These are phyloP conservation scores for Camillea tinctor DNA, from an alignment of 2,329 filamentous ascomycete genomes.

Conservation along the genomic window DNA sequence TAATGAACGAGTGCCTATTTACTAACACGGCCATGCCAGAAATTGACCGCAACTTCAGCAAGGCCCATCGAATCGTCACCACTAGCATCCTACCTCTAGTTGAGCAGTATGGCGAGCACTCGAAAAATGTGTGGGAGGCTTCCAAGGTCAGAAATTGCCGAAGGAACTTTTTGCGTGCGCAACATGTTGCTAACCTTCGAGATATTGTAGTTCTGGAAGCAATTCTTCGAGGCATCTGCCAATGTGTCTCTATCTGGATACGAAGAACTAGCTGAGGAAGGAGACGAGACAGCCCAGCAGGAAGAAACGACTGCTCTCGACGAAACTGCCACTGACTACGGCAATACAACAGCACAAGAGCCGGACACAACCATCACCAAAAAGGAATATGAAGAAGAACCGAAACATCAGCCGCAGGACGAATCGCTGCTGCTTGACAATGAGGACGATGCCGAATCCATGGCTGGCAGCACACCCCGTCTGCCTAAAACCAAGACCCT, in stretches of 20 bases:
- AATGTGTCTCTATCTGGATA: constrained; percentile 96
- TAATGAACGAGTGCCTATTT: neutral
- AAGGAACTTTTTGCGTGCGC: constrained; percentile 3
- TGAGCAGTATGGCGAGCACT: constrained; percentile 93
- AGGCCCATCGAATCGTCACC: constrained; percentile 93
- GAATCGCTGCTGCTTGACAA: constrained; percentile 17
- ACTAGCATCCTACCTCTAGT: constrained; percentile 89
- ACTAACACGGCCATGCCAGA: constrained; percentile 51
- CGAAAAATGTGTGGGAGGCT: constrained; percentile 91
- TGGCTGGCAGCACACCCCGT: constrained; percentile 68
- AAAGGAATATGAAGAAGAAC: constrained; percentile 32
- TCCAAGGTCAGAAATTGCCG: constrained; percentile 65
- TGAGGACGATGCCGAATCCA: constrained; percentile 62
- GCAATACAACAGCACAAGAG: constrained; percentile 31
- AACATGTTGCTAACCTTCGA: constrained; percentile 8
- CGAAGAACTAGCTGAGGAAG: constrained; percentile 72
- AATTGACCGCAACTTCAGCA: constrained; percentile 98
- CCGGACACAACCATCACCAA: constrained; percentile 37
- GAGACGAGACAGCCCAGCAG: constrained; percentile 53
- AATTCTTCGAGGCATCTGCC: constrained; percentile 98
- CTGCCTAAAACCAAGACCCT: constrained; percentile 49
- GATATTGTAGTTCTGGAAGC: constrained; percentile 84
- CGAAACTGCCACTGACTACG: constrained; percentile 46
- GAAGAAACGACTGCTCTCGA: constrained; percentile 56
- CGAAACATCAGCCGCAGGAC: neutral